Evolutionary conservation across 169 alveolate genomes (phyloP).

Genomic region (Toxoplasma gondii): DNA sequence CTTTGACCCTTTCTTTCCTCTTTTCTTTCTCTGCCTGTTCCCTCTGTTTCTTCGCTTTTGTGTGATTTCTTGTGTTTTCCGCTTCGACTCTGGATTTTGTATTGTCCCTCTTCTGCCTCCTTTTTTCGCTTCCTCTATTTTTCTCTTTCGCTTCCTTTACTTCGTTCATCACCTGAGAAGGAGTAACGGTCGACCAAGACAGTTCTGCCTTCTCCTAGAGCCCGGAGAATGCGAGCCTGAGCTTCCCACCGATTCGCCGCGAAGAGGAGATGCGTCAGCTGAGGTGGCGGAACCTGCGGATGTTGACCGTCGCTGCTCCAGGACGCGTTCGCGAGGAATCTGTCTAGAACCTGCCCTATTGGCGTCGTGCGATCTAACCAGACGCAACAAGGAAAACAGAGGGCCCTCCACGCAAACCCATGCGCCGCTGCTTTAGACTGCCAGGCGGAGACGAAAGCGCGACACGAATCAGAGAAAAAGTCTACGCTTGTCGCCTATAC

Average conservation of each 20-base stretch:
- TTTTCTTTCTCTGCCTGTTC: too few species aligned
- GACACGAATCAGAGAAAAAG: too few species aligned
- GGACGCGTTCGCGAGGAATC: not conserved
- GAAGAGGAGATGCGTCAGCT: constrained; percentile 42
- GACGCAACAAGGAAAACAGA: not conserved
- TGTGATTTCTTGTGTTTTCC: not conserved
- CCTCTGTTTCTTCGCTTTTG: not conserved
- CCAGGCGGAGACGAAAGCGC: too few species aligned
- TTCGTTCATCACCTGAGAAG: constrained; percentile 9
- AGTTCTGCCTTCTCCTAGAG: not conserved
- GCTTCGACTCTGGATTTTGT: not conserved
- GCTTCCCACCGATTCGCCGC: constrained; percentile 53
- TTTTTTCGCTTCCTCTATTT: not conserved
- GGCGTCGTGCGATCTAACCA: constrained; percentile 23
- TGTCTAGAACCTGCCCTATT: not conserved
- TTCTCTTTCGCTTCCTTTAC: not conserved
- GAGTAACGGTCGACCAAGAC: constrained; percentile 42
- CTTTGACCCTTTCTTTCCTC: too few species aligned
- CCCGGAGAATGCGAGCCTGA: not conserved
- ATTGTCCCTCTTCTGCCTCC: not conserved
- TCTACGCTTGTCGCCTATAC: too few species aligned
- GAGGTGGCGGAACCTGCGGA: constrained; percentile 16
- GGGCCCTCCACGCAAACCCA: not conserved
- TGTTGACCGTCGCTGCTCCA: not conserved
- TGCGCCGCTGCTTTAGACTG: too few species aligned